Percentiles rank a stretch among this genome's conserved stretches.
Conservation (phyloP, 768 basidiomycete species). For the Nevesoporus exiguus region DNA sequence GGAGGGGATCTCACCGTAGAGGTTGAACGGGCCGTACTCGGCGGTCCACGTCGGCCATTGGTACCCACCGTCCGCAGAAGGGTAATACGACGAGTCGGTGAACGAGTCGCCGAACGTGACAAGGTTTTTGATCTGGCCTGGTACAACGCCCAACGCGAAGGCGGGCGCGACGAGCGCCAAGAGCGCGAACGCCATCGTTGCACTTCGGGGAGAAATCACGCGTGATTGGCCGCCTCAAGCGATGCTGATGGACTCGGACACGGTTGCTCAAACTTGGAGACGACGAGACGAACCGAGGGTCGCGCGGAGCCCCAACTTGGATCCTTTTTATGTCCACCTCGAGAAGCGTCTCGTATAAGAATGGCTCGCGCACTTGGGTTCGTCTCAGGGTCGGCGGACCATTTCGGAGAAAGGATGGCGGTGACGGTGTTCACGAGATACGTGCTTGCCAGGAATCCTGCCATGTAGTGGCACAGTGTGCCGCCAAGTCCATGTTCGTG, state of each 20-base stretch:
- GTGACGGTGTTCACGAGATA: neutral
- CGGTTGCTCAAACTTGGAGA: neutral
- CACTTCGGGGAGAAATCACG: neutral
- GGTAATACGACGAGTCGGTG: conserved; percentile 46
- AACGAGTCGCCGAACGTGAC: conserved; percentile 71
- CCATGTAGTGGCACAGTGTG: neutral
- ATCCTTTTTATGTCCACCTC: neutral
- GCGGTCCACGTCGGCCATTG: conserved; percentile 64
- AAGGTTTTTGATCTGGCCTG: conserved; percentile 55
- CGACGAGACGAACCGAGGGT: neutral
- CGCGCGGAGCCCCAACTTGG: neutral
- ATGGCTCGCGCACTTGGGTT: too few species aligned
- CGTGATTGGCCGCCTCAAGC: neutral
- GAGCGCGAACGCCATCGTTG: conserved; percentile 5
- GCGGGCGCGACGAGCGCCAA: conserved; percentile 11
- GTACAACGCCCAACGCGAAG: conserved; percentile 24
- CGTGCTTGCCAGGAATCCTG: neutral
- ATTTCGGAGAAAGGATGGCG: too few species aligned
- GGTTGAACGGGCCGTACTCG: conserved; percentile 47
- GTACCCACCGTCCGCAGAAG: conserved; percentile 38
- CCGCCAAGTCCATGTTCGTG: too few species aligned
- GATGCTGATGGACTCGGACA: neutral
- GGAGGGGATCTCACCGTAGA: conserved; percentile 38
- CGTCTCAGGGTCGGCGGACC: too few species aligned
- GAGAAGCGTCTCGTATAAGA: neutral